Base-by-base conservation (phyloP, 768 basidiomycete species). In the Leccinum uliginosum region DNA sequence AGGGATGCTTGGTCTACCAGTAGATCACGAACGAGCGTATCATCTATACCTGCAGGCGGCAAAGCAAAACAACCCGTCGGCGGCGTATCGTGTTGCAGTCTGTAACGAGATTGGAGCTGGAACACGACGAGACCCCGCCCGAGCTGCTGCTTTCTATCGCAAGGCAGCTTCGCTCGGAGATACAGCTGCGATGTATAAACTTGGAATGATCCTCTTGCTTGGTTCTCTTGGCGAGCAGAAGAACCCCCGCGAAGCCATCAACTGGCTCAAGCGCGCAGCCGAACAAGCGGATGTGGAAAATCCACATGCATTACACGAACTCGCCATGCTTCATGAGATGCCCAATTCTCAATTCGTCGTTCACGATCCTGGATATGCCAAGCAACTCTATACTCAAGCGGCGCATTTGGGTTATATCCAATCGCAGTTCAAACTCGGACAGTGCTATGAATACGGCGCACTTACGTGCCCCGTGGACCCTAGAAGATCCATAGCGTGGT, bases 31-130 rank as follows among this genome's bases (percentile, higher is more conserved):
- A 67, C 89, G 93, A 62, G 96, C 97, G 2, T 99, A 98, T 69
- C 93, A 96, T 70, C 80, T 98, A 17, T 99, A 98, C 67, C 80
- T 98, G 34, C 95, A 98, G 75, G 96, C 96, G 4, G 89, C 91
- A 27, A 98, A 98, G 75, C 92, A 98, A 74, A 97, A 98, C 67
- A 93, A 99, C 67, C 84, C 97, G 0, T 83, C 93, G 2, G 95
- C 93, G 27, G 91, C 89, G 34, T 99, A 99, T 69, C 89, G 97
- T 40, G 94, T 98, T 54, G 97, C 95, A 8, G 96, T 98, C 9
- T 99, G 97, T 74, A 98, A 98, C 71, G 97, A 98, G 72, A 91
- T 98, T 64, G 97, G 97, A 24, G 95, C 93, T 3, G 97, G 97
- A 29, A 99, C 97, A 1, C 83, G 89, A 63, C 82, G 86, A 64